Evolutionary conservation across 139 green algal species (phyloP), one percentile per base, ranked within the genome.

Genomic region (Chlamydomonas incerta): DNA sequence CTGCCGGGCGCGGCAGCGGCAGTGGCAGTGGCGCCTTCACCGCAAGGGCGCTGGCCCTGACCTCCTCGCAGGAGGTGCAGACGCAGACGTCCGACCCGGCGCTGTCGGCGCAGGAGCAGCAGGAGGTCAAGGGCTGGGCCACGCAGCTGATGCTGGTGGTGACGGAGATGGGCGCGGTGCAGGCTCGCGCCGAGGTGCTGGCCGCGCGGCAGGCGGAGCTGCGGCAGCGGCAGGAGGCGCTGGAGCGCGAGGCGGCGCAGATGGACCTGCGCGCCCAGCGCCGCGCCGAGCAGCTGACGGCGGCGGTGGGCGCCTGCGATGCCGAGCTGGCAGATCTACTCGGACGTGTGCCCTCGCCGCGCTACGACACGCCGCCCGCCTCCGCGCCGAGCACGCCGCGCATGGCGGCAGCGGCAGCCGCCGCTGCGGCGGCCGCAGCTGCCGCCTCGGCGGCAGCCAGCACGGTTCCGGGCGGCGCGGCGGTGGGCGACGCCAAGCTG

Each of bases 251-350:
- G 47, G 65, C 68, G 66, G 28, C 66, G 37, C 60, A 68, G 35
- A 33, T 85, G 11, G 47, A 17, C 0, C 79, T 85, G 46, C 79
- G 79, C 23, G 58, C 79, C n/a, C 79, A 60, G 47, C 79, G 79
- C 3, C 79, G 79, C 4, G 31, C 47, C 0, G 79, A 85, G 66
- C 47, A 67, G 65, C 50, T 77, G 50, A 28, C 23, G 34, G 50
- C 52, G 9, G 80, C 80, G 0, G 80, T 86, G 34, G 80, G 68
- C 24, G 34, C 34, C 14, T 79, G 80, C 55, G 55, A 86, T 8
- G 13, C 50, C 5, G 68, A 86, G 80, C 80, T 86, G 24, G 68
- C 28, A 17, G 80, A 72, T 8, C 80, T 86, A 0, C 52, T 71
- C 29, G 34, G 57, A 23, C 50, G 52, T 31, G 67, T 80, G 21